These are phyloP conservation scores for Eutrema yunnanense DNA, from an alignment of 345 rosid species.

Conservation along the genomic window DNA sequence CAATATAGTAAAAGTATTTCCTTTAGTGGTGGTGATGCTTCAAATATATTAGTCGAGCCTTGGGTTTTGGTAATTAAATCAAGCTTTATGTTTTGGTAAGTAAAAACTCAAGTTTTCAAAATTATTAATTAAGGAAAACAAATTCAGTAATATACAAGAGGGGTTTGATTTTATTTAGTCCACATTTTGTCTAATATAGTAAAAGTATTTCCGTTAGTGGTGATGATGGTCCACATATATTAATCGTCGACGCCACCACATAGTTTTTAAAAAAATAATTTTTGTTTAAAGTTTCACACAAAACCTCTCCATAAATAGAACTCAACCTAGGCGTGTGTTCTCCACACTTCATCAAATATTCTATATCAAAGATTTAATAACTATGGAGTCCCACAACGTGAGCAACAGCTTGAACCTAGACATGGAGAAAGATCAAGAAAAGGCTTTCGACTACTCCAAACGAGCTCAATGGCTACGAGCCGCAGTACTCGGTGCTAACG, in stretches of 20 bases:
- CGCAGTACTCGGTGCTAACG: slow-evolving; percentile 88
- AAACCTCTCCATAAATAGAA: slow-evolving; percentile 39
- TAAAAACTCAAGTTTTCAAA: not conserved
- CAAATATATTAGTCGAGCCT: slow-evolving; percentile 24
- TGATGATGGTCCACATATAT: slow-evolving; percentile 30
- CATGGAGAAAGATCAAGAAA: slow-evolving; percentile 32
- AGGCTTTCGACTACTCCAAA: slow-evolving; percentile 61
- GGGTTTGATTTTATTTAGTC: not conserved
- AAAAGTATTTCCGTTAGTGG: slow-evolving; percentile 32
- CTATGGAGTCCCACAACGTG: slow-evolving; percentile 29
- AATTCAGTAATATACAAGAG: not conserved
- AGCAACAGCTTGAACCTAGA: slow-evolving; percentile 28
- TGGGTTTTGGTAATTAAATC: no score
- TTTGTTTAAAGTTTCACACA: not conserved
- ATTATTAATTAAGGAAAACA: not conserved
- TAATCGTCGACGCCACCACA: slow-evolving; percentile 22
- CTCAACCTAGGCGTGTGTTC: slow-evolving; percentile 52
- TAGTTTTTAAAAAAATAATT: no score
- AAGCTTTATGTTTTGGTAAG: not conserved
- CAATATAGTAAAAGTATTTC: not conserved
- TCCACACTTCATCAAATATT: slow-evolving; percentile 43
- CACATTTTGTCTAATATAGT: not conserved
- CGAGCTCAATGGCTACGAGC: slow-evolving; percentile 93
- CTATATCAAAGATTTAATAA: slow-evolving; percentile 24
- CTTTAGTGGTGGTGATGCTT: slow-evolving; percentile 37